These are phyloP conservation scores for Barbatosphaeria neglecta DNA, from an alignment of 495 filamentous ascomycete genomes.

Conservation along the genomic window DNA sequence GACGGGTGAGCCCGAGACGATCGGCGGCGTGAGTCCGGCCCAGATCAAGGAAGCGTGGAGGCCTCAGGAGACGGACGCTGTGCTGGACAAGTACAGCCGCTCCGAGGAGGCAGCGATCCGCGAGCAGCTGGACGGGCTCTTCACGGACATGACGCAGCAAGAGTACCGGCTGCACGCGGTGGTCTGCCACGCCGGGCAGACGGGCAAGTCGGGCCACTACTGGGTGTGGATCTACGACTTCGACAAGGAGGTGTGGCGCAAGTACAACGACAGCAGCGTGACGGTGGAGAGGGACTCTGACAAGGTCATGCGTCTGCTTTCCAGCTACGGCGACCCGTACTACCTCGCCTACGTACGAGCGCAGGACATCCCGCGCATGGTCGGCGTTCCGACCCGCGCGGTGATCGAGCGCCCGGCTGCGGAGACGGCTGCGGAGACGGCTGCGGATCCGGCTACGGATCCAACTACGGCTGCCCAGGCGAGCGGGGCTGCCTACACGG, in stretches of 20 bases:
- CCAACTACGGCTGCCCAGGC: too few relatives aligned
- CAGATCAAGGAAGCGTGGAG: not conserved
- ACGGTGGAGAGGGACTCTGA: constrained; percentile 42
- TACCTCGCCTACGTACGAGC: constrained; percentile 78
- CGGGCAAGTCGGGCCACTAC: constrained; percentile 66
- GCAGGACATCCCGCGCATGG: constrained; percentile 45
- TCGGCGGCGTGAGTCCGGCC: not conserved
- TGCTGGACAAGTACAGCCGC: not conserved
- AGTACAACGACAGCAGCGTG: constrained; percentile 85
- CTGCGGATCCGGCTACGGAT: too few relatives aligned
- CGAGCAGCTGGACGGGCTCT: constrained; percentile 46
- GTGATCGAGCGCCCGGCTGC: not conserved
- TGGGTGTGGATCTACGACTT: constrained; percentile 97
- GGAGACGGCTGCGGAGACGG: too few relatives aligned
- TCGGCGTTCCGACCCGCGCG: constrained; percentile 34
- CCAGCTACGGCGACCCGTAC: constrained; percentile 63
- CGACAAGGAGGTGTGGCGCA: constrained; percentile 66
- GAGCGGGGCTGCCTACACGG: too few relatives aligned
- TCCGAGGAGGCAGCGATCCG: constrained; percentile 11
- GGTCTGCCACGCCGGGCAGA: constrained; percentile 71
- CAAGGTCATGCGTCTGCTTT: constrained; percentile 54
- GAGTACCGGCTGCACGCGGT: constrained; percentile 83
- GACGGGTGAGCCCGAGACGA: too few relatives aligned
- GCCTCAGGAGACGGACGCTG: not conserved
- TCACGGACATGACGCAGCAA: constrained; percentile 43